Evolutionary conservation across 1,284 basidiomycete species (phyloP).

Genomic region (Boletus semigastroideus): DNA sequence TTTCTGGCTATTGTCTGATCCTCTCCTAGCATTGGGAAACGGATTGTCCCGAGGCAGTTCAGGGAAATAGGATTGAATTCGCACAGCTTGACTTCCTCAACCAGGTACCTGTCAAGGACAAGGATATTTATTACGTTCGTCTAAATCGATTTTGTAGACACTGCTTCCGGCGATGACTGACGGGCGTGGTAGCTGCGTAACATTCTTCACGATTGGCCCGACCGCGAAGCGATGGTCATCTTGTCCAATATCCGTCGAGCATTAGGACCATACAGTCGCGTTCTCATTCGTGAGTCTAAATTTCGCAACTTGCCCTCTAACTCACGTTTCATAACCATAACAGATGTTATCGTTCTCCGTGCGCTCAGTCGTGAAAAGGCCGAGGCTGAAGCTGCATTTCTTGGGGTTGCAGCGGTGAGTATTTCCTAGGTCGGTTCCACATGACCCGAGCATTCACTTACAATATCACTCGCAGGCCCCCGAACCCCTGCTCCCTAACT

Average conservation of each 20-base stretch:
- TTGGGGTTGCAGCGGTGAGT: slow-evolving; percentile 18
- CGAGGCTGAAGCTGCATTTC: slow-evolving; percentile 10
- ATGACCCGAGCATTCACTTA: no score
- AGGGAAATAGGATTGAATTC: slow-evolving; percentile 27
- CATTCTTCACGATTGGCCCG: slow-evolving; percentile 33
- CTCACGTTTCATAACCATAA: slow-evolving; percentile 3
- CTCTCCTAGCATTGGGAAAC: slow-evolving; percentile 23
- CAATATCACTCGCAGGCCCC: slow-evolving; percentile 36
- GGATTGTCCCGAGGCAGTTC: slow-evolving; percentile 26
- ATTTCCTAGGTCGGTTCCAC: not conserved
- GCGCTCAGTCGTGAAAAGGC: slow-evolving; percentile 19
- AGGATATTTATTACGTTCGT: slow-evolving; percentile 35
- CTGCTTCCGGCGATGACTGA: not conserved
- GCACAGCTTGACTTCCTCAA: slow-evolving; percentile 31
- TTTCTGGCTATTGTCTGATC: not conserved
- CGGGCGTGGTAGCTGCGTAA: slow-evolving; percentile 25
- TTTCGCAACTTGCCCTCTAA: not conserved
- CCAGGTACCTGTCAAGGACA: slow-evolving; percentile 24
- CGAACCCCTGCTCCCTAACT: slow-evolving; percentile 37
- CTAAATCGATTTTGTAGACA: not conserved
- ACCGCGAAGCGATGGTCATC: slow-evolving; percentile 25
- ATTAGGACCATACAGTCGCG: slow-evolving; percentile 27
- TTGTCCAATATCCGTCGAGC: slow-evolving; percentile 31
- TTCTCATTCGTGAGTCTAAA: slow-evolving; percentile 29
- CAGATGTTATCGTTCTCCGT: slow-evolving; percentile 27